These are phyloP conservation scores for Aegilops sharonensis DNA, from an alignment of 176 grass and related monocot genomes.

Conservation along the genomic window DNA sequence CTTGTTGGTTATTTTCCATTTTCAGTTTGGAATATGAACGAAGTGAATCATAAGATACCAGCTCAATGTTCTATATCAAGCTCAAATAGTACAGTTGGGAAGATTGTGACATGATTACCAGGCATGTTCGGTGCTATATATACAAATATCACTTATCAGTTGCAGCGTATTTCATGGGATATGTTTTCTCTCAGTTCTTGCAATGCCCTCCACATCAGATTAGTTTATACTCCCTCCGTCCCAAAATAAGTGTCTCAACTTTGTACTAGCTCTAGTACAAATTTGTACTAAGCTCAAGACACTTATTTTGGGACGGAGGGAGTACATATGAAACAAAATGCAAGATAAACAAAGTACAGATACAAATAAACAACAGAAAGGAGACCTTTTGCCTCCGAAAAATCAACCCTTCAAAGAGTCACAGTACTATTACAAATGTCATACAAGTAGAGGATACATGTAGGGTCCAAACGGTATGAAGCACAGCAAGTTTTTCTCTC, in stretches of 20 bases:
- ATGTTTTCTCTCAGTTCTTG: neutral
- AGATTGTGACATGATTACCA: neutral
- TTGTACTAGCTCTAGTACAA: too few relatives aligned
- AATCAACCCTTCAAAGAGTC: neutral
- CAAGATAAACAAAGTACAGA: neutral
- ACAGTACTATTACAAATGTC: neutral
- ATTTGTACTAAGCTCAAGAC: too few relatives aligned
- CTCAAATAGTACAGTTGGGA: neutral
- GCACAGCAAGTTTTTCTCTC: neutral
- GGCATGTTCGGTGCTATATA: neutral
- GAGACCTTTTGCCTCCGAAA: neutral
- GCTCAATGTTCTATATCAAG: neutral
- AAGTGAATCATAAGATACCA: neutral
- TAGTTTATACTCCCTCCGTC: neutral
- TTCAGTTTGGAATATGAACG: neutral
- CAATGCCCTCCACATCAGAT: neutral
- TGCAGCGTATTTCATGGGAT: neutral
- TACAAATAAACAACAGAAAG: constrained; percentile 12
- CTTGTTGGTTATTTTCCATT: neutral
- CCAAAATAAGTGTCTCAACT: too few relatives aligned
- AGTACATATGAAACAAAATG: neutral
- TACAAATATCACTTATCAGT: constrained; percentile 2
- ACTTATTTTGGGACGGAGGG: too few relatives aligned
- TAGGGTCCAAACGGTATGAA: constrained; percentile 1
- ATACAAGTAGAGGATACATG: neutral